phyloP scores from a whole-genome alignment of 768 basidiomycete species.

The Favolaschia claudopus region DNA sequence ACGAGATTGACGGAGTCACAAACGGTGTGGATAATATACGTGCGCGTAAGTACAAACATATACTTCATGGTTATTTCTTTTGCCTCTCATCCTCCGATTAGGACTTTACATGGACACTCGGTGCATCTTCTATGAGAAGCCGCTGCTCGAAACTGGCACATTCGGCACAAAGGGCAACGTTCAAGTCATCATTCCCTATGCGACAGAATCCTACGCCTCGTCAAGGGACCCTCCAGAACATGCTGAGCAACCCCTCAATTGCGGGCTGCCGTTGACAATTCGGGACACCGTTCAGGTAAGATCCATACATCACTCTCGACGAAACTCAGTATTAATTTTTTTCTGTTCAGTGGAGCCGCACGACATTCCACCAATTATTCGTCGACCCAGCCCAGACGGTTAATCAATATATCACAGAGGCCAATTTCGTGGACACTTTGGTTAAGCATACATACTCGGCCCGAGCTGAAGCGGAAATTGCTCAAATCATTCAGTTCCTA shows the following conservation, averaged over 20 bases:
- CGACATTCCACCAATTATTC: background rate
- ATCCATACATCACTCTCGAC: too few species aligned
- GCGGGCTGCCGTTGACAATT: too few species aligned
- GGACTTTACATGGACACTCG: too few species aligned
- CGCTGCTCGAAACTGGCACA: conserved; percentile 95
- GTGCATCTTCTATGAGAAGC: conserved; percentile 96
- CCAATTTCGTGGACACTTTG: background rate
- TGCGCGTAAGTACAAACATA: too few species aligned
- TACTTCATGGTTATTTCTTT: too few species aligned
- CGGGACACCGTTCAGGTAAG: too few species aligned
- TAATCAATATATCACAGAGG: background rate
- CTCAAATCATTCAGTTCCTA: conserved; percentile 40
- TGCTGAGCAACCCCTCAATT: too few species aligned
- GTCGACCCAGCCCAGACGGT: background rate
- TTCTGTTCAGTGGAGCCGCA: background rate
- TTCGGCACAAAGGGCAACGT: conserved; percentile 98
- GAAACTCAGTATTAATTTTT: too few species aligned
- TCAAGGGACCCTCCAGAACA: too few species aligned
- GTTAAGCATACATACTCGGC: background rate
- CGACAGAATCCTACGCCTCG: conserved; percentile 90
- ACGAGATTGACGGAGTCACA: too few species aligned
- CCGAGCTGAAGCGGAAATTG: background rate
- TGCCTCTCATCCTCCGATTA: too few species aligned
- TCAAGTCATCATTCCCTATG: conserved; percentile 91
- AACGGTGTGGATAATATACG: too few species aligned